Percentiles rank a stretch among this genome's conserved stretches.
phyloP scores from a whole-genome alignment of 164 flowering plant species.

The Chloranthus sessilifolius region DNA sequence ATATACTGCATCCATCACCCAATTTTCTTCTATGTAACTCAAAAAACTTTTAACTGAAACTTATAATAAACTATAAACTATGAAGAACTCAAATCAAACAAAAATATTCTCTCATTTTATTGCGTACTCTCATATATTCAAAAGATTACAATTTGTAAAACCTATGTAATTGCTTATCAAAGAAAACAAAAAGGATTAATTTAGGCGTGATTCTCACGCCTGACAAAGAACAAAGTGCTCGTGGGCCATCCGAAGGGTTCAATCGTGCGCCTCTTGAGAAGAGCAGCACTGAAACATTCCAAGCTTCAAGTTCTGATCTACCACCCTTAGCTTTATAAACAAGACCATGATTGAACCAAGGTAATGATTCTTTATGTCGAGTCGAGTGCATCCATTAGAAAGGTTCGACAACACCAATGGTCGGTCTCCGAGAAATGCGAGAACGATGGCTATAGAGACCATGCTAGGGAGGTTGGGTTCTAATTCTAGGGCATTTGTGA shows the following conservation, averaged over 20 bases:
- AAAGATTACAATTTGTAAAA: too few relatives aligned
- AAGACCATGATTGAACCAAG: conserved; percentile 88
- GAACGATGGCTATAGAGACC: conserved; percentile 55
- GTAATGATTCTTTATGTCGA: conserved; percentile 57
- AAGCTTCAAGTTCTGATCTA: conserved; percentile 45
- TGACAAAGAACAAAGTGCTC: too few relatives aligned
- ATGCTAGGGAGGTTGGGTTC: conserved; percentile 75
- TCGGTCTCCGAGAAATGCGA: conserved; percentile 37
- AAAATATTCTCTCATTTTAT: too few relatives aligned
- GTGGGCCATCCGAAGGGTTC: conserved; percentile 85
- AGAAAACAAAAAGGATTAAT: too few relatives aligned
- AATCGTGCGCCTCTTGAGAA: conserved; percentile 77
- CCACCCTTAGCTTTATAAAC: conserved; percentile 47
- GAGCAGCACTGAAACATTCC: conserved; percentile 79
- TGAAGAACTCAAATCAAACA: too few relatives aligned
- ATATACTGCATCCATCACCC: too few relatives aligned
- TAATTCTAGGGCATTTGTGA: conserved; percentile 57
- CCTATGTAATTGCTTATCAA: too few relatives aligned
- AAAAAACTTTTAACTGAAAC: too few relatives aligned
- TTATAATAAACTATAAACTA: too few relatives aligned
- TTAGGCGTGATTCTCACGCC: too few relatives aligned
- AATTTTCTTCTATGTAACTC: too few relatives aligned
- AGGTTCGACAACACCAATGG: conserved; percentile 47
- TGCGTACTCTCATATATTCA: too few relatives aligned
- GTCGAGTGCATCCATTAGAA: conserved; percentile 64